Evolutionary conservation across 495 filamentous ascomycete species (phyloP).

Genomic region (Neurospora sp.): DNA sequence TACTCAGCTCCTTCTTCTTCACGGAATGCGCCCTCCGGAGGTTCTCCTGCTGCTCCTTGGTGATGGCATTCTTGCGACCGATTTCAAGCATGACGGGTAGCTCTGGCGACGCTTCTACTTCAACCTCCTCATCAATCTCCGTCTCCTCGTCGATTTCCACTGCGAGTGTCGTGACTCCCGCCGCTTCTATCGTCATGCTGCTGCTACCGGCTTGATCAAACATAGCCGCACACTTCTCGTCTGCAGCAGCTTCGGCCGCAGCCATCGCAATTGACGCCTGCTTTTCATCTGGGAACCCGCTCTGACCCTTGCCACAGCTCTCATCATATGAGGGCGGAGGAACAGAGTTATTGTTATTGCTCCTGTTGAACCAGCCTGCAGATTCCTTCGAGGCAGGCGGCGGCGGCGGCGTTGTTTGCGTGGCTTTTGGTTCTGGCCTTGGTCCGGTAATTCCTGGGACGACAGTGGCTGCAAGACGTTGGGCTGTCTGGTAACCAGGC

Average conservation of each 20-base stretch:
- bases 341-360: conserved; percentile 12
- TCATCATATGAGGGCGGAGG: conserved; percentile 74
- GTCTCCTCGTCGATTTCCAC: background rate
- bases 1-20: conserved; percentile 63
- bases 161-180: background rate
- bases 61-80: conserved; percentile 42
- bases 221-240: conserved; percentile 54
- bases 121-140: conserved; percentile 11
- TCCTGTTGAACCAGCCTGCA: conserved; percentile 36
- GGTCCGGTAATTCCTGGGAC: conserved; percentile 47
- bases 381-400: conserved; percentile 37
- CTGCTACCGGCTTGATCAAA: conserved; percentile 36
- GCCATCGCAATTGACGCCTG: conserved; percentile 50
- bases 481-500: conserved; percentile 63
- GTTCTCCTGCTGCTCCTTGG: conserved; percentile 64
- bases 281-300: conserved; percentile 42
- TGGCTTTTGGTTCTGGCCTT: conserved; percentile 26
- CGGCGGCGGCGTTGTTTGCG: conserved; percentile 22
- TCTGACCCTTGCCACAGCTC: conserved; percentile 50
- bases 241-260: conserved; percentile 53
- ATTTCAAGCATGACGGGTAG: conserved; percentile 40
- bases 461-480: conserved; percentile 58
- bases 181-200: conserved; percentile 10
- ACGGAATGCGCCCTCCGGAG: conserved; percentile 59
- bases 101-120: conserved; percentile 2